These are phyloP conservation scores for Schwanniomyces etchellsii DNA, from an alignment of 1,139 yeast species.

Conservation along the genomic window DNA sequence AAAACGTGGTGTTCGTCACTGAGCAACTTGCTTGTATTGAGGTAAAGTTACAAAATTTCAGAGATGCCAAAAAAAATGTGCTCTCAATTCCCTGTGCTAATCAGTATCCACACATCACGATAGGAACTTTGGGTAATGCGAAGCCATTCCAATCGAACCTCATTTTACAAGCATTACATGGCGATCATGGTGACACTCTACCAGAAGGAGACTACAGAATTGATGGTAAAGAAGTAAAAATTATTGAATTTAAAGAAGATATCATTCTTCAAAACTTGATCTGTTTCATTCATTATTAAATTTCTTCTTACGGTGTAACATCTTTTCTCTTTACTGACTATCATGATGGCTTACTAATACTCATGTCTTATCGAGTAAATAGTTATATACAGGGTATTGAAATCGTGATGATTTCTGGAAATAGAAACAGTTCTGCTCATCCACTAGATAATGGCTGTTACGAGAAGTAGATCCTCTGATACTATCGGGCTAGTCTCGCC, in stretches of 20 bases:
- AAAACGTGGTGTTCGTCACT: conserved; percentile 43
- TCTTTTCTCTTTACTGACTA: too few relatives aligned
- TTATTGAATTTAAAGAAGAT: conserved; percentile 7
- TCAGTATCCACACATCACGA: conserved; percentile 62
- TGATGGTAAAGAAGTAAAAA: conserved; percentile 7
- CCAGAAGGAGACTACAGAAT: conserved; percentile 7
- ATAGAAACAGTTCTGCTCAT: too few relatives aligned
- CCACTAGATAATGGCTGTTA: too few relatives aligned
- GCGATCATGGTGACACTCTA: conserved; percentile 5
- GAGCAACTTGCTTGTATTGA: conserved; percentile 51
- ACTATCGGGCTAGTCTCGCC: too few relatives aligned
- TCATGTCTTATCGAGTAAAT: too few relatives aligned
- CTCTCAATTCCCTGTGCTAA: conserved; percentile 30
- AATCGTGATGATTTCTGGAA: too few relatives aligned
- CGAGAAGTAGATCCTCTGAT: too few relatives aligned
- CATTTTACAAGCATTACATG: conserved; percentile 13
- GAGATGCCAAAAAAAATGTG: conserved; percentile 14
- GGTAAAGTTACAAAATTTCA: conserved; percentile 34
- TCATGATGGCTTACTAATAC: too few relatives aligned
- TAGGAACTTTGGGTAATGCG: conserved; percentile 54
- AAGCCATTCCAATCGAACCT: conserved; percentile 39
- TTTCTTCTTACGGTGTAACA: too few relatives aligned
- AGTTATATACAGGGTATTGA: too few relatives aligned
- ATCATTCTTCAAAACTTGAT: conserved; percentile 7
- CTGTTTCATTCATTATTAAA: neutral